Base-by-base conservation (phyloP, 257 asterid species). In the Nemophila menziesii region DNA sequence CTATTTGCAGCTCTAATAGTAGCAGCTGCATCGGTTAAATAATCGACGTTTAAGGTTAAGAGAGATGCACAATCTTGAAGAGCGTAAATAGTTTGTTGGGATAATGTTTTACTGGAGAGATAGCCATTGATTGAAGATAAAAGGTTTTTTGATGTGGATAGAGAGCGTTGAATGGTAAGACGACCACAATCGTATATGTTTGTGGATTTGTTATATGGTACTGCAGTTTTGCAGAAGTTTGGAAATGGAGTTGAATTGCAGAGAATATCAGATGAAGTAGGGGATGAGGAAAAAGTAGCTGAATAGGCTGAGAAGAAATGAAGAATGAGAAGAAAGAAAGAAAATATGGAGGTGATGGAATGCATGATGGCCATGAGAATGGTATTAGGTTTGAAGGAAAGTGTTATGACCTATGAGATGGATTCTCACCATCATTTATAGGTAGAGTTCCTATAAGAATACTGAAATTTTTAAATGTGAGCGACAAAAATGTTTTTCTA, bases 21-120 rank as follows among this genome's bases (percentile, higher is more conserved):
- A 11, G 9, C 46, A 41, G 48, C 43, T 15, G 40, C 37, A 16
- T 24, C 14, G 1, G 55, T 33, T 6, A 67, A 43, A 16, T 52
- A 44, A 26, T 49, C 62, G 0, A 45, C 11, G 15, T 49, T 67
- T 7, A 53, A 44, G 4, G 40, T n/a, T 6, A 57, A 38, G 40
- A 67, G 74, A 15, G 23, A 39, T 17, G 34, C 48, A 26, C 74
- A 62, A 57, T 67, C 74, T 33, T 36, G 53, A 20, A 67, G 69
- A 4, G 58, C 73, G 14, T 22, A 48, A 1, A 20, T n/a, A 11
- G 52, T 22, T 33, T 22, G 48, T 22, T 34, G 41, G 12, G 58
- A 17, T 26, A 21, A 24, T 6, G 26, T 15, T 2, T 11, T 11
- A 14, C 14, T 14, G 19, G 2, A 37, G 42, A 62, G 22, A 39